Conservation (phyloP, 2,329 filamentous ascomycete genomes). For the Paecilomyces sp. region DNA sequence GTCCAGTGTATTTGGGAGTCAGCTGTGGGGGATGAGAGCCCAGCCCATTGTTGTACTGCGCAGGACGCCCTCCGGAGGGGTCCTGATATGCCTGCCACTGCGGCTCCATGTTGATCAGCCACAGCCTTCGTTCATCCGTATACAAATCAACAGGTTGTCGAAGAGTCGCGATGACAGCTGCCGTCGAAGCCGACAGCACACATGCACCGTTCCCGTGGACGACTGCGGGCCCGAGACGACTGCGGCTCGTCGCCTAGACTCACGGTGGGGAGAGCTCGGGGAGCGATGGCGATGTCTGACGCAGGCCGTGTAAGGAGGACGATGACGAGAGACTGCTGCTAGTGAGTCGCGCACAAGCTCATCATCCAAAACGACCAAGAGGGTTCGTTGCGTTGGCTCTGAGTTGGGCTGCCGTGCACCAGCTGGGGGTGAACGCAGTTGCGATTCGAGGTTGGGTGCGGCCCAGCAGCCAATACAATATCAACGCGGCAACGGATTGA, state of each 20-base stretch:
- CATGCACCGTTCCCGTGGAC: slow-evolving; percentile 9
- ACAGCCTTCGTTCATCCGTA: slow-evolving; percentile 6
- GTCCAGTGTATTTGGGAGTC: slow-evolving; percentile 42
- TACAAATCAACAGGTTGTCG: neutral
- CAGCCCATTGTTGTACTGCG: slow-evolving; percentile 55
- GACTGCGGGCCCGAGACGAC: slow-evolving; percentile 18
- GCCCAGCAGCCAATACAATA: slow-evolving; percentile 8
- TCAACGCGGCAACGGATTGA: slow-evolving; percentile 6
- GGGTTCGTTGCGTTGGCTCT: slow-evolving; percentile 2
- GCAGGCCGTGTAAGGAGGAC: slow-evolving; percentile 6
- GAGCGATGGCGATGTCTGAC: slow-evolving; percentile 6
- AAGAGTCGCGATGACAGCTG: slow-evolving; percentile 3
- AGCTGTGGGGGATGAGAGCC: slow-evolving; percentile 42
- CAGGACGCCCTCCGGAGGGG: slow-evolving; percentile 51
- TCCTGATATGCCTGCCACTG: slow-evolving; percentile 64
- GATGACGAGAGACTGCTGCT: slow-evolving; percentile 10
- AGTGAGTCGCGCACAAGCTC: slow-evolving; percentile 9
- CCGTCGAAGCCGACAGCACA: slow-evolving; percentile 18
- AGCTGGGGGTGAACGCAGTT: slow-evolving; percentile 4
- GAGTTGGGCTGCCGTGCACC: slow-evolving; percentile 3
- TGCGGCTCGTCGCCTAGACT: slow-evolving; percentile 22
- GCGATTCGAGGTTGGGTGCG: slow-evolving; percentile 8
- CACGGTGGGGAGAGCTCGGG: slow-evolving; percentile 3
- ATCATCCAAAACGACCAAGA: slow-evolving; percentile 8
- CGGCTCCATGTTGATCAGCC: slow-evolving; percentile 42